A percentile compares a stretch with the other conserved stretches of the same genome.
Evolutionary conservation across 2,329 filamentous ascomycete genomes (phyloP).

Genomic region (Thermochaetoides dissita): DNA sequence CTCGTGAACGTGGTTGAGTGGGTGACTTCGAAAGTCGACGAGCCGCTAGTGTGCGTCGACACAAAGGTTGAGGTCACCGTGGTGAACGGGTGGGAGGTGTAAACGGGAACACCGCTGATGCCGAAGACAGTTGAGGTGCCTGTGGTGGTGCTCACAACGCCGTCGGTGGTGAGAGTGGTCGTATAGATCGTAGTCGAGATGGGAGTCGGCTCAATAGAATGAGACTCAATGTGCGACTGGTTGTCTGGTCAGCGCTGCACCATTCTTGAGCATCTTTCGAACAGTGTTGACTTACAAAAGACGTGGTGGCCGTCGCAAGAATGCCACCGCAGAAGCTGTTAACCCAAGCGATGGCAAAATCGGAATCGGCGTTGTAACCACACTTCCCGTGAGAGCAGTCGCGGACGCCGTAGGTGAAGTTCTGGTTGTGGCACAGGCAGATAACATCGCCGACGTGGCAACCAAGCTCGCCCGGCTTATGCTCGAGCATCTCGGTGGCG

Average conservation of each 20-base stretch:
- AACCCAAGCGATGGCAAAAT: conserved; percentile 26
- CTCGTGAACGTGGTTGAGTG: conserved; percentile 7
- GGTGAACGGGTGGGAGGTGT: conserved; percentile 8
- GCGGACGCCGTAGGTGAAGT: conserved; percentile 36
- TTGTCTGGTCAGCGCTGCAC: background rate
- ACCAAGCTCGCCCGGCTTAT: conserved; percentile 29
- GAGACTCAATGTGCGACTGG: no score
- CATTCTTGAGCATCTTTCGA: background rate
- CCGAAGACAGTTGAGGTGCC: conserved; percentile 23
- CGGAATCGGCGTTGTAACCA: conserved; percentile 20
- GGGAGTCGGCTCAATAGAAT: conserved; percentile 7
- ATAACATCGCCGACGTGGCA: conserved; percentile 28
- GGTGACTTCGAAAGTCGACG: conserved; percentile 15
- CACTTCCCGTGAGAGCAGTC: conserved; percentile 36
- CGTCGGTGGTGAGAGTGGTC: conserved; percentile 24
- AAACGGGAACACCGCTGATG: conserved; percentile 12
- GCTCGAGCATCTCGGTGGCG: conserved; percentile 34
- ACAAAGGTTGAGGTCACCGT: conserved; percentile 9
- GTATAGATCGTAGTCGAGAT: conserved; percentile 16
- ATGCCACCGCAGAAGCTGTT: conserved; percentile 22
- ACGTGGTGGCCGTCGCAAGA: conserved; percentile 20
- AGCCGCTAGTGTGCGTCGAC: conserved; percentile 8
- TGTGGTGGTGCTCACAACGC: conserved; percentile 22
- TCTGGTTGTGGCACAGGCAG: conserved; percentile 33
- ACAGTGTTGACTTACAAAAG: conserved; percentile 4